Conservation (phyloP, 768 basidiomycete species). For the Neoboletus magnificus region DNA sequence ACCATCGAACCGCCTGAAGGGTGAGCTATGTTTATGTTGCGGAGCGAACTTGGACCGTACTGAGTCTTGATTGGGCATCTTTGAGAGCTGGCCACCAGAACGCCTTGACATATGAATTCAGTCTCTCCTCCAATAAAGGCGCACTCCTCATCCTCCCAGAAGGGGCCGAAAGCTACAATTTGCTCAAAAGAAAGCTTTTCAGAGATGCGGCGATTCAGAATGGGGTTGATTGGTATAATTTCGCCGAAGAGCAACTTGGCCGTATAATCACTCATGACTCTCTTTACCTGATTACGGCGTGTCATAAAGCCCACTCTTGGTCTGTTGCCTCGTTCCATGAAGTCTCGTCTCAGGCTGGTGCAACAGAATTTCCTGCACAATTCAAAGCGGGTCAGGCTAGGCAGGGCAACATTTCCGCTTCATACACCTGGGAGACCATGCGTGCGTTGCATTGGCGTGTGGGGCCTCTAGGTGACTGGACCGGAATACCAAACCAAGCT, state of each 20-base stretch:
- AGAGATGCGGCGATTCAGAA: slow-evolving; percentile 18
- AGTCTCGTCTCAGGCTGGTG: background rate
- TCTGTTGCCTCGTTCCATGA: slow-evolving; percentile 22
- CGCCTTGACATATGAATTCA: slow-evolving; percentile 7
- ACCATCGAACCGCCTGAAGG: slow-evolving; percentile 1
- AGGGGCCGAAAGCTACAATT: slow-evolving; percentile 22
- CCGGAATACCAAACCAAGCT: slow-evolving; percentile 9
- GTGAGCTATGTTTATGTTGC: background rate
- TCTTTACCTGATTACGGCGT: slow-evolving; percentile 28
- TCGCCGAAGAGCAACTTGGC: slow-evolving; percentile 15
- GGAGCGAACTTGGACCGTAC: background rate
- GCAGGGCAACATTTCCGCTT: slow-evolving; percentile 3
- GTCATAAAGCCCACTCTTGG: slow-evolving; percentile 20
- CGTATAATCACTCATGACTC: slow-evolving; percentile 18
- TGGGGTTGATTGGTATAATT: slow-evolving; percentile 28
- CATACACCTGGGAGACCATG: slow-evolving; percentile 13
- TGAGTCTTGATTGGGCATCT: background rate
- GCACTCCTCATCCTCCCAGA: slow-evolving; percentile 31
- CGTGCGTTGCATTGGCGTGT: slow-evolving; percentile 7
- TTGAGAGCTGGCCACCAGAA: background rate
- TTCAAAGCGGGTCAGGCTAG: slow-evolving; percentile 12
- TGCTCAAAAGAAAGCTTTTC: slow-evolving; percentile 19
- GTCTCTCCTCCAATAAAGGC: slow-evolving; percentile 21
- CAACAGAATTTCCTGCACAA: slow-evolving; percentile 5
- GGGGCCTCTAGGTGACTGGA: background rate